A percentile compares a stretch with the other conserved stretches of the same genome.
These are phyloP conservation scores for Acanthamoeba lenticulata DNA, from an alignment of 208 protist genomes.

Conservation along the genomic window DNA sequence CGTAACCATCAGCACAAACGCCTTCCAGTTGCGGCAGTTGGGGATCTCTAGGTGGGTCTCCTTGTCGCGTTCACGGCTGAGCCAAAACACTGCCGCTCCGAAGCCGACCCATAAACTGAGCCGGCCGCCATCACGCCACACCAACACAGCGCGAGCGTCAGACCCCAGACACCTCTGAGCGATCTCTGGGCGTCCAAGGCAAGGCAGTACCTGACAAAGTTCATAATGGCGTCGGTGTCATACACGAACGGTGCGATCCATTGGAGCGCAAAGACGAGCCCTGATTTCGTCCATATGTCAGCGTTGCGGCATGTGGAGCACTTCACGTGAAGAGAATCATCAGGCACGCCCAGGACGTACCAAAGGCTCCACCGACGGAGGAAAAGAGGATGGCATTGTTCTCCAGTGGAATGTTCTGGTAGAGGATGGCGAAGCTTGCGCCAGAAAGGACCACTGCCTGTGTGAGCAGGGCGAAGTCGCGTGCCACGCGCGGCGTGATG, in stretches of 20 bases:
- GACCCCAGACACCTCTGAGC: no score
- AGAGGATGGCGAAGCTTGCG: constrained; percentile 61
- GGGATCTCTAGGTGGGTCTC: constrained; percentile 21
- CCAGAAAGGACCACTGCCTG: constrained; percentile 47
- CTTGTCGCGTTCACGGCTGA: neutral
- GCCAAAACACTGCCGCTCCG: constrained; percentile 10
- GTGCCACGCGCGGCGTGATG: neutral
- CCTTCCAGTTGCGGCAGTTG: constrained; percentile 36
- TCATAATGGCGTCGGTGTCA: constrained; percentile 22
- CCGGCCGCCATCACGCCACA: neutral
- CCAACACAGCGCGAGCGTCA: neutral
- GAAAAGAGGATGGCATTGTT: constrained; percentile 32
- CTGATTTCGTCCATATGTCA: neutral
- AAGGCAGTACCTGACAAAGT: neutral
- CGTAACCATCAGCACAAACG: neutral
- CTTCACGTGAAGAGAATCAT: neutral
- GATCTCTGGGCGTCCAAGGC: no score
- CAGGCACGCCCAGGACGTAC: no score
- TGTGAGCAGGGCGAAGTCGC: constrained; percentile 63
- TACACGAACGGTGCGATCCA: neutral
- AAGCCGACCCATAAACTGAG: neutral
- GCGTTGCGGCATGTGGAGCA: neutral
- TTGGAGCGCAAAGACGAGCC: neutral
- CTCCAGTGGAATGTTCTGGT: constrained; percentile 42
- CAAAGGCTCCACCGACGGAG: constrained; percentile 24